Evolutionary conservation across 2,329 filamentous ascomycete species (phyloP).

Genomic region (Aspergillus unguis): DNA sequence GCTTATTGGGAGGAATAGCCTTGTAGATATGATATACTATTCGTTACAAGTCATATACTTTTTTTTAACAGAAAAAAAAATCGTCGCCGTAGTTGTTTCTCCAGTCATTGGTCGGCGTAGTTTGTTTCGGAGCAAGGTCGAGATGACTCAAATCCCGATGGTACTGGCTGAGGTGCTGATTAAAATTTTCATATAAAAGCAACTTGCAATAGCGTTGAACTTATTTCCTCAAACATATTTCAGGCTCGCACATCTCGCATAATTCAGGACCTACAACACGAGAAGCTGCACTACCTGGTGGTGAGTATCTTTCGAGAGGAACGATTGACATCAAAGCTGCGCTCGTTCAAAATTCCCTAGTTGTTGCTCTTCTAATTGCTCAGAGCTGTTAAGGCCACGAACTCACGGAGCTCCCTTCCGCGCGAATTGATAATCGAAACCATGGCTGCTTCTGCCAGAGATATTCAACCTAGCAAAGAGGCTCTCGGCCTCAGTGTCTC

Average conservation of each 20-base stretch:
- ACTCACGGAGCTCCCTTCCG: neutral
- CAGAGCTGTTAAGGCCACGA: neutral
- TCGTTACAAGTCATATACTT: too few relatives aligned
- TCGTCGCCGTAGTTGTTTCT: too few relatives aligned
- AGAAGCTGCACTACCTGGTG: too few relatives aligned
- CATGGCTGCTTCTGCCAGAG: conserved; percentile 31
- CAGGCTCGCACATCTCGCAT: neutral
- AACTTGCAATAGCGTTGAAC: neutral
- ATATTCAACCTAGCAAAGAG: conserved; percentile 32
- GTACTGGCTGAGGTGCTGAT: neutral
- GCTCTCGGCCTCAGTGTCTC: conserved; percentile 46
- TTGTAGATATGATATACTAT: too few relatives aligned
- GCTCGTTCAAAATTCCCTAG: neutral
- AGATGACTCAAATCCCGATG: conserved; percentile 1
- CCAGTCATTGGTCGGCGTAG: too few relatives aligned
- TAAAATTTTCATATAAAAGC: conserved; percentile 5
- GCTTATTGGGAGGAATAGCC: too few relatives aligned
- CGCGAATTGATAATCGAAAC: neutral
- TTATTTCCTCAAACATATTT: neutral
- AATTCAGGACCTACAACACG: neutral
- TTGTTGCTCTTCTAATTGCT: neutral
- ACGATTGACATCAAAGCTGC: too few relatives aligned
- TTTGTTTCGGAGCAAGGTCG: neutral
- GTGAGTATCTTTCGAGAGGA: too few relatives aligned
- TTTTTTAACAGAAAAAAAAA: too few relatives aligned